These are phyloP conservation scores for Pichia sp. DNA, from an alignment of 1,139 yeast species.

Conservation along the genomic window DNA sequence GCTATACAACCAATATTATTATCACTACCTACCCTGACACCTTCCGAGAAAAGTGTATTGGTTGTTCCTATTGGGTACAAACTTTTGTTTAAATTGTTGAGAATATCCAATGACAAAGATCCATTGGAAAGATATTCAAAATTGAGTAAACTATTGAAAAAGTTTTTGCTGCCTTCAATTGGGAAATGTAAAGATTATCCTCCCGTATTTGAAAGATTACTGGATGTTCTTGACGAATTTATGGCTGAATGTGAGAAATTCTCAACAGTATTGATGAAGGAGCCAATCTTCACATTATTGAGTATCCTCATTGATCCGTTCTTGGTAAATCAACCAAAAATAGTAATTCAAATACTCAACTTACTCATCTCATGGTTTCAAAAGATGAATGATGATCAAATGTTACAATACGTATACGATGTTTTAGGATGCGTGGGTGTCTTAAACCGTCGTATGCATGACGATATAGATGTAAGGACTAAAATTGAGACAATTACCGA, in stretches of 20 bases:
- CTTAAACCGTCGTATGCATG: slow-evolving; percentile 5
- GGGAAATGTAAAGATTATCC: slow-evolving; percentile 18
- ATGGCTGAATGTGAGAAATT: slow-evolving; percentile 13
- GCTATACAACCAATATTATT: slow-evolving; percentile 21
- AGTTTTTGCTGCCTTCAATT: slow-evolving; percentile 20
- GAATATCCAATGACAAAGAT: slow-evolving; percentile 1
- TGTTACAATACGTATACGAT: slow-evolving; percentile 6
- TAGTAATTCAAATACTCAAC: background rate
- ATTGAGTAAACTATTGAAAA: slow-evolving; percentile 18
- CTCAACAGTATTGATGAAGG: slow-evolving; percentile 14
- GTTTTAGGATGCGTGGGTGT: slow-evolving; percentile 8
- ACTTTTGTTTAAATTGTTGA: slow-evolving; percentile 11
- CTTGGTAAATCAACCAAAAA: slow-evolving; percentile 11
- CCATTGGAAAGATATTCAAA: slow-evolving; percentile 8
- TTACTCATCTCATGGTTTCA: slow-evolving; percentile 2
- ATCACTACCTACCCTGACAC: slow-evolving; percentile 23
- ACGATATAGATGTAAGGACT: too few species aligned
- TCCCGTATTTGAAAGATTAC: slow-evolving; percentile 9
- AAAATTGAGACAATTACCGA: too few species aligned
- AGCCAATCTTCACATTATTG: slow-evolving; percentile 16
- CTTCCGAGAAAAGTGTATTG: slow-evolving; percentile 13
- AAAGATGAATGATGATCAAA: background rate
- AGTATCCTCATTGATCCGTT: slow-evolving; percentile 22
- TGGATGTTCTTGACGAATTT: slow-evolving; percentile 8
- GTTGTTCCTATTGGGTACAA: slow-evolving; percentile 19